Evolutionary conservation across 1,284 basidiomycete genomes (phyloP), one percentile per base, ranked within the genome.

Genomic region (Wolfiporia cocos): DNA sequence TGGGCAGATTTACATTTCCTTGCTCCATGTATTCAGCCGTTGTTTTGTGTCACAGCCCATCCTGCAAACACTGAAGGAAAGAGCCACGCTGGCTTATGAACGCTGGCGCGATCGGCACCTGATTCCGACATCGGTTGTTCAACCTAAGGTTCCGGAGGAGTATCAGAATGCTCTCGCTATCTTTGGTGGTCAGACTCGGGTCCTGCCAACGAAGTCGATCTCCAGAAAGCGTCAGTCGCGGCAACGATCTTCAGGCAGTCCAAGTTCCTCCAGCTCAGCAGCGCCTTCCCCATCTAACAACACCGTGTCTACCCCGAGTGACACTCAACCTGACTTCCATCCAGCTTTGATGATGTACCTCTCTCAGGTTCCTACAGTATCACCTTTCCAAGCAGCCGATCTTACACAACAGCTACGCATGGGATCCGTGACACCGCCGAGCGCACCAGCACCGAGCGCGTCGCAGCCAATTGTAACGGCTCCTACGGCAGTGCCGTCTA

Each of bases 121-220:
- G 18, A 49, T 49, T 5, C 55, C 56, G 12, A 48, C 57, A n/a
- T 39, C 55, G 22, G 57, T 53, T 44, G 55, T 57, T 30, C 55
- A 56, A 46, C 50, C 56, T 9, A 50, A 47, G 34, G 53, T 60
- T 5, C 52, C 55, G 31, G 57, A 63, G 24, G 76, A 76, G 39
- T 75, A 71, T 30, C 69, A 73, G 35, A 74, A 82, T 48, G 78
- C 81, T 52, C 68, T 83, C 15, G 77, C 80, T 15, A 66, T 82
- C n/a, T 81, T 82, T 40, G 80, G 79, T 34, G 80, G 60, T 2
- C 60, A 62, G 44, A 62, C 60, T 12, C 52, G 58, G 26, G 54
- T 62, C 20, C 47, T 62, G 15, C 76, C 81, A 37, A 77, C 69
- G 60, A 77, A 56, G 43, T 46, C 56, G 21, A 50, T 62, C 19